Percentiles rank a stretch among this genome's conserved stretches.
Evolutionary conservation across 208 protist genomes (phyloP).

Genomic region (Trypanosoma lewisi): DNA sequence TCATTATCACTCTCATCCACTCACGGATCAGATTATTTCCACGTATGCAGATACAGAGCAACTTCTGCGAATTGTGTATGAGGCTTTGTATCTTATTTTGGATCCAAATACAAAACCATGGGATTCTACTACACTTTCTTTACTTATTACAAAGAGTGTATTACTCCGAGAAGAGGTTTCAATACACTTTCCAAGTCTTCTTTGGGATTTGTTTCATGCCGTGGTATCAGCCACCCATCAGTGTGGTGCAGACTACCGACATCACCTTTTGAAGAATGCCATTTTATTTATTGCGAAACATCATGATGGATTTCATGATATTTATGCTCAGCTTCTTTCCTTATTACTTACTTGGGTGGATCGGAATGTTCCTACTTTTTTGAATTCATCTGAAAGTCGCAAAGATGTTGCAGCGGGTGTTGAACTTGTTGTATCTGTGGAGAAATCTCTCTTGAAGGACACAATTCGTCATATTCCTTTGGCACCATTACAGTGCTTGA

Average conservation of each 20-base stretch:
- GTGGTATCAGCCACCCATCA: constrained; percentile 79
- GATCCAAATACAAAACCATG: constrained; percentile 65
- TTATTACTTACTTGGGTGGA: constrained; percentile 72
- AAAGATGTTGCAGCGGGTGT: constrained; percentile 80
- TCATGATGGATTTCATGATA: constrained; percentile 11
- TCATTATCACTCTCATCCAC: constrained; percentile 70
- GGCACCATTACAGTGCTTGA: constrained; percentile 70
- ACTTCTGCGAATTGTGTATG: constrained; percentile 61
- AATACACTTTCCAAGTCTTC: constrained; percentile 43
- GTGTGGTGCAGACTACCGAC: constrained; percentile 64
- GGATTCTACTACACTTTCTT: constrained; percentile 67
- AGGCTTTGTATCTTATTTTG: constrained; percentile 56
- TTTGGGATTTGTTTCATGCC: constrained; percentile 87
- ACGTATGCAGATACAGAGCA: constrained; percentile 42
- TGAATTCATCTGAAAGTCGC: constrained; percentile 32
- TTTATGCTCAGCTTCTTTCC: constrained; percentile 63
- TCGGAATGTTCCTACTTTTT: constrained; percentile 35
- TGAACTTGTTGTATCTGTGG: constrained; percentile 67
- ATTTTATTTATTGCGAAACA: constrained; percentile 54
- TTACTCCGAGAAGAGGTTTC: constrained; percentile 51
- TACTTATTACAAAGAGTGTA: constrained; percentile 59
- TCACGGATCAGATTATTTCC: constrained; percentile 56
- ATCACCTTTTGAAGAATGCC: constrained; percentile 66
- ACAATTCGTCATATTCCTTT: constrained; percentile 64
- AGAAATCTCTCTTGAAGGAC: constrained; percentile 26